Evolutionary conservation across 192 early-diverging fungal genomes (phyloP).

Genomic region (Helicostylum pulchrum): DNA sequence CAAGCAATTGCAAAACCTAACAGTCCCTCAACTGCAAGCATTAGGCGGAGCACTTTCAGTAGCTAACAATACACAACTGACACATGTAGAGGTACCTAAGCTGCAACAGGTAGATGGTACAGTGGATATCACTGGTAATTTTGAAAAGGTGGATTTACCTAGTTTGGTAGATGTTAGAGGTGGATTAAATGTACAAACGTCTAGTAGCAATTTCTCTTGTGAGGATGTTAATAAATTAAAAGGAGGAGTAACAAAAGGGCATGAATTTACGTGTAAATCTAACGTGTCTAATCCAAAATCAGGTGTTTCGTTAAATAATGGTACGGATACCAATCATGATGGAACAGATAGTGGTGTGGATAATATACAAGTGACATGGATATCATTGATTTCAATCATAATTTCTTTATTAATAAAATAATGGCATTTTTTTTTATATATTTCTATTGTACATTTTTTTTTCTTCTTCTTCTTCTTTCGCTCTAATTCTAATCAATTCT

Average conservation of each 20-base stretch:
- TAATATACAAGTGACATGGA: neutral
- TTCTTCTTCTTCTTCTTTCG: neutral
- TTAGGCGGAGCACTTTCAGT: slow-evolving; percentile 64
- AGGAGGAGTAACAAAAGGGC: slow-evolving; percentile 20
- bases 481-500: slow-evolving; percentile 12
- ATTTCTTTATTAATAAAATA: slow-evolving; percentile 3
- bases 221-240: slow-evolving; percentile 25
- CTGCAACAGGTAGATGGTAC: slow-evolving; percentile 57
- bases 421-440: neutral
- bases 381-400: neutral
- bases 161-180: slow-evolving; percentile 23
- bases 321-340: neutral
- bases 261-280: slow-evolving; percentile 25
- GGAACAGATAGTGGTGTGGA: neutral
- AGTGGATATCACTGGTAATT: slow-evolving; percentile 56
- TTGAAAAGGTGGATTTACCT: slow-evolving; percentile 55
- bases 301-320: neutral
- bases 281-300: slow-evolving; percentile 20
- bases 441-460: neutral
- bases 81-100: slow-evolving; percentile 43
- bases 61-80: slow-evolving; percentile 61
- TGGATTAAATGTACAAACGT: slow-evolving; percentile 22
- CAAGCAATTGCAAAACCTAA: slow-evolving; percentile 48
- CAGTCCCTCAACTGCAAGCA: slow-evolving; percentile 49
- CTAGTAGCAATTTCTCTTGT: slow-evolving; percentile 18